phyloP scores from a whole-genome alignment of 805 yeast genomes.

The Myxozyma monticola region DNA sequence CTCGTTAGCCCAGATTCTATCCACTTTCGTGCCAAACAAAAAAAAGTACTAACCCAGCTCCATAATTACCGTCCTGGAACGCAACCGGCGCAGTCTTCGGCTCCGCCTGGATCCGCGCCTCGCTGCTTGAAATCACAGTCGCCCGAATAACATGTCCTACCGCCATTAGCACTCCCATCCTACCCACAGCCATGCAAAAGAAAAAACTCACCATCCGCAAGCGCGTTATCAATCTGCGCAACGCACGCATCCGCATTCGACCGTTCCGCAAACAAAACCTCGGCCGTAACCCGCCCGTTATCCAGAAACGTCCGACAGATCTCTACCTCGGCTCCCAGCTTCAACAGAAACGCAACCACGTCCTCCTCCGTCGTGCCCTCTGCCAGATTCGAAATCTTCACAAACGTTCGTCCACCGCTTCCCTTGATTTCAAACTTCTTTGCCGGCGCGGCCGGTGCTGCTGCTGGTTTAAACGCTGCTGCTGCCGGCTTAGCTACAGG shows the following conservation, averaged over 20 bases:
- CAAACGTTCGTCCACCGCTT: constrained; percentile 20
- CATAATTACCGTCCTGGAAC: constrained; percentile 14
- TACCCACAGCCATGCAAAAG: background rate
- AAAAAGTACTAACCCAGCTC: constrained; percentile 9
- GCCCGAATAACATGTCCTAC: constrained; percentile 14
- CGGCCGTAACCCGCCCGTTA: constrained; percentile 31
- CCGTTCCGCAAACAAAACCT: constrained; percentile 36
- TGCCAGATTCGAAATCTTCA: constrained; percentile 37
- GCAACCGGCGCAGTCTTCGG: constrained; percentile 7
- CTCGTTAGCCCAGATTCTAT: background rate
- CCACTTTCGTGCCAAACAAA: background rate
- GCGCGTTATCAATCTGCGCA: constrained; percentile 43
- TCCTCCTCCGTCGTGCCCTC: constrained; percentile 39
- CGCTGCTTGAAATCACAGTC: background rate
- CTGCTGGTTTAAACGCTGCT: background rate
- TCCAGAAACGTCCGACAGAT: constrained; percentile 29
- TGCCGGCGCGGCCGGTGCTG: background rate
- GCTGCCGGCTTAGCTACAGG: background rate
- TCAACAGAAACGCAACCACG: constrained; percentile 33
- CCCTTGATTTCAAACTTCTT: constrained; percentile 13
- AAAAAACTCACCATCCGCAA: constrained; percentile 47
- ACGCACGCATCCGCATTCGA: constrained; percentile 39
- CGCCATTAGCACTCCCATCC: background rate
- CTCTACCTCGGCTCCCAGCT: constrained; percentile 32
- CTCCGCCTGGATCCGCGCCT: constrained; percentile 1